A percentile compares a stretch with the other conserved stretches of the same genome.
Evolutionary conservation across 306 rosid genomes (phyloP).

Genomic region (Cucumis sativus): Cucumber_9930_V3 NC_026658.2:23471001-23471500

Average conservation of each 20-base stretch:
- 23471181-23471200: background rate
- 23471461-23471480: background rate
- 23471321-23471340: background rate
- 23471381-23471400: background rate
- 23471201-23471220: too few species aligned
- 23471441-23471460: background rate
- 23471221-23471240: too few species aligned
- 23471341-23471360: background rate
- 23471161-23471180: background rate
- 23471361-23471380: background rate
- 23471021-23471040: background rate
- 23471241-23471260: too few species aligned
- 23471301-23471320: background rate
- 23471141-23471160: background rate
- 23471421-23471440: too few species aligned
- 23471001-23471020: background rate
- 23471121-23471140: background rate
- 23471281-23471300: background rate
- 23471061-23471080: background rate
- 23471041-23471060: background rate
- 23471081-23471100: background rate
- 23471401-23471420: background rate
- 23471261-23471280: background rate
- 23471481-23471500: conserved; percentile 4
- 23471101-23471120: background rate